Evolutionary conservation across 768 basidiomycete species (phyloP), one percentile per base, ranked within the genome.

Genomic region (Imleria badia): DNA sequence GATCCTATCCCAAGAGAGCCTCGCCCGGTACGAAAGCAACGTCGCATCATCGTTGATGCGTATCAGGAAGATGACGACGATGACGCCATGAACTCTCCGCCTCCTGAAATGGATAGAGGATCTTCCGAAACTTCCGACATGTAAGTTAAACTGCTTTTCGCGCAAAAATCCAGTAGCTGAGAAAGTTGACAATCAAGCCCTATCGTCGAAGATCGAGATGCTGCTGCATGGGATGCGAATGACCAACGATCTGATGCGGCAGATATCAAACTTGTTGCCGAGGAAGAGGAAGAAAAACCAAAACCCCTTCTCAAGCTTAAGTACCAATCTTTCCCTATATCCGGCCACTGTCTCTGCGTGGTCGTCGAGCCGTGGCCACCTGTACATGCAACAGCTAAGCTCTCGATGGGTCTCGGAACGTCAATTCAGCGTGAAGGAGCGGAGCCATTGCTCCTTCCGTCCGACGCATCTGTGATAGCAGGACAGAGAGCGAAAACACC

Each of bases 361-460:
- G 86, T 94, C 22, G 84, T 92, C 15, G 91, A 94, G 66, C 92
- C 91, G 15, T 91, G 84, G 78, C 86, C 88, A 5, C 72, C 81
- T 14, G 65, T 83, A 35, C 79, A 76, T 34, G 59, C 70, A 5
- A 60, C 64, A 34, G 60, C 73, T 2, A 73, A 68, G 36, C 65
- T 66, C 15, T 72, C 77, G 5, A 58, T 68, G 14, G 63, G 60
- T 19, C 68, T 67, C 50, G 67, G 69, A 19, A 62, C 70, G 31
- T 74, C 47, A 43, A 5, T 40, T 41, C 58, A 46, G 23, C 39
- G 44, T 31, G 51, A 35, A 31, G 45, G 67, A 54, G 64, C 76
- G 39, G 69, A 69, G 5, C 72, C 76, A 30, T 51, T 72, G 2
- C 60, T 64, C 6, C 56, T 63, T 40, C 45, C 48, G 3, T 59